phyloP scores from a whole-genome alignment of 345 rosid species.

The Sonneratia caseolaris region DNA sequence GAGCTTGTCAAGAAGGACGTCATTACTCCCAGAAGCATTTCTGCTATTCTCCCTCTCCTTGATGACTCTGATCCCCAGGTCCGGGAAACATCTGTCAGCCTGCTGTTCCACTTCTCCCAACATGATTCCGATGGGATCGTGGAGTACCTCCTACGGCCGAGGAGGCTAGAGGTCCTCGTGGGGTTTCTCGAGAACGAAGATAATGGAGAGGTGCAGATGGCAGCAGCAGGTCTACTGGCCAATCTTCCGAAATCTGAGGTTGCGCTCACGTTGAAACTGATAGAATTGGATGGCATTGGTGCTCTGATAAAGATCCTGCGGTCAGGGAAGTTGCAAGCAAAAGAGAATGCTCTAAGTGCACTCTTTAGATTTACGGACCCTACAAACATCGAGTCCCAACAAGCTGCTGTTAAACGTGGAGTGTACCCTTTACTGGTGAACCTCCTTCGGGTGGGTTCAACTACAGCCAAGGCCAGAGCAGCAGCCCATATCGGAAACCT shows the following conservation, averaged over 20 bases:
- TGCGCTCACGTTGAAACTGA: constrained; percentile 33
- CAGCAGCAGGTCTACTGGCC: constrained; percentile 60
- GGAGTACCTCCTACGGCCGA: constrained; percentile 51
- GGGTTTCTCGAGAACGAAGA: constrained; percentile 52
- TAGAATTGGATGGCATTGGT: constrained; percentile 35
- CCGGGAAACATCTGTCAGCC: constrained; percentile 44
- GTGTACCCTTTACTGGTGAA: constrained; percentile 44
- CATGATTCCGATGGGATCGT: constrained; percentile 46
- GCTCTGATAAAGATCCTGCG: constrained; percentile 35
- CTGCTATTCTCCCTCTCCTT: constrained; percentile 46
- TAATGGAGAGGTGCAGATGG: constrained; percentile 45
- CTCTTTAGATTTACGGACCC: constrained; percentile 62
- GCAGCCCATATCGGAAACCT: constrained; percentile 56
- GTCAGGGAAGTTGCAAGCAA: constrained; percentile 45
- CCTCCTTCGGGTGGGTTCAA: constrained; percentile 33
- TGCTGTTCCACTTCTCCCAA: constrained; percentile 54
- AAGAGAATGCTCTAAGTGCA: constrained; percentile 54
- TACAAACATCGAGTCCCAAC: constrained; percentile 31
- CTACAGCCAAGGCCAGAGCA: constrained; percentile 49
- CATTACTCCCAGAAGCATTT: constrained; percentile 35
- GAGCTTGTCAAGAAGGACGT: constrained; percentile 52
- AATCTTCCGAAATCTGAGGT: constrained; percentile 57
- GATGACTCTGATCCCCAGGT: constrained; percentile 40
- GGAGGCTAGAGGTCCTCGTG: constrained; percentile 46
- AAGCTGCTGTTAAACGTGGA: constrained; percentile 36